These are phyloP conservation scores for Lactifluus volemus DNA, from an alignment of 768 basidiomycete species.

Conservation along the genomic window DNA sequence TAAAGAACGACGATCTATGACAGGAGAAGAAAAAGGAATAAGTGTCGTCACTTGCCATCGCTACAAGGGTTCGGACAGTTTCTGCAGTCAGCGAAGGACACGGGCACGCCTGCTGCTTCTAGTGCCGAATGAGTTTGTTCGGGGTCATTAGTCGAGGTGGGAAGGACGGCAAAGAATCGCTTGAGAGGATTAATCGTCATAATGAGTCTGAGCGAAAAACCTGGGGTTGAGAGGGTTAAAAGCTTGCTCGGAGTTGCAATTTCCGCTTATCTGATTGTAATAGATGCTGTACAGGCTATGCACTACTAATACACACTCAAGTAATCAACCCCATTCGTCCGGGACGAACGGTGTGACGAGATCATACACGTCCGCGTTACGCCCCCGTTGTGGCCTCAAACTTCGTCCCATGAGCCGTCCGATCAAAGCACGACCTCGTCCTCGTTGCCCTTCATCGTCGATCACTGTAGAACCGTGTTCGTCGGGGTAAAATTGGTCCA, in stretches of 20 bases:
- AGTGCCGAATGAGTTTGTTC: conserved; percentile 15
- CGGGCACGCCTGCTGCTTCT: conserved; percentile 22
- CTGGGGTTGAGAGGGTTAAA: too few relatives aligned
- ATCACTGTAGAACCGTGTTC: conserved; percentile 24
- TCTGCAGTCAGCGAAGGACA: conserved; percentile 23
- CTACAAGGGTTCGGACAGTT: conserved; percentile 27
- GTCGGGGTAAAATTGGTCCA: conserved; percentile 57
- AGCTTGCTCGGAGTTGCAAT: too few relatives aligned
- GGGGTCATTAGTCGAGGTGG: conserved; percentile 6
- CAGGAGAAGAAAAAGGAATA: conserved; percentile 1
- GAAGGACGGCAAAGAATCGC: conserved; percentile 12
- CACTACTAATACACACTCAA: not conserved
- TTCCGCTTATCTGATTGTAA: not conserved
- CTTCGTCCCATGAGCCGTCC: conserved; percentile 45
- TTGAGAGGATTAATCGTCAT: conserved; percentile 14
- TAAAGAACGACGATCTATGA: conserved; percentile 22
- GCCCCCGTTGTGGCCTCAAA: conserved; percentile 37
- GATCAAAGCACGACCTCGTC: conserved; percentile 32
- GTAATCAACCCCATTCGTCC: conserved; percentile 56
- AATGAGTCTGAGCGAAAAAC: too few relatives aligned
- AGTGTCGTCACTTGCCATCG: conserved; percentile 20
- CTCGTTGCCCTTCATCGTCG: conserved; percentile 38
- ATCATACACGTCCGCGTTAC: conserved; percentile 74
- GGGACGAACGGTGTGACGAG: conserved; percentile 76
- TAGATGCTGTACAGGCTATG: too few relatives aligned